Percentiles rank a stretch among this genome's conserved stretches.
These are phyloP conservation scores for Eragrostis tef DNA, from an alignment of 202 grass and related monocot species.

Conservation along the genomic window DNA sequence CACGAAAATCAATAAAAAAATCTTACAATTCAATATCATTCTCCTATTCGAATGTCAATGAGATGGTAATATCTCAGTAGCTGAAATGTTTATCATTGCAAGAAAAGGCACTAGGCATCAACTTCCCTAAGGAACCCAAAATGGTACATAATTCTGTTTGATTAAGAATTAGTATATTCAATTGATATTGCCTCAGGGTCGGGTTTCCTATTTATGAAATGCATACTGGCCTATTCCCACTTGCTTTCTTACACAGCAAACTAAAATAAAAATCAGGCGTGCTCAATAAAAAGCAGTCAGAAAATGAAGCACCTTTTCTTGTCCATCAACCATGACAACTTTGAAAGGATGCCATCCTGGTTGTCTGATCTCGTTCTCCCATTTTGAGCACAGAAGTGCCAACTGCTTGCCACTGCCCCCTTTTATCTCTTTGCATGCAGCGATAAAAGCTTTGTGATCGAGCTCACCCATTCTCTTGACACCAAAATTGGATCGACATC, in stretches of 20 bases:
- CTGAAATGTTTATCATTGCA: not conserved
- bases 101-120: not conserved
- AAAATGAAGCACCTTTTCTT: slow-evolving; percentile 42
- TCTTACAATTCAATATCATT: no score
- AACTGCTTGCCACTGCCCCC: slow-evolving; percentile 6
- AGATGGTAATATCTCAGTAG: not conserved
- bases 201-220: no score
- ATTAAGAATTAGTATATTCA: no score
- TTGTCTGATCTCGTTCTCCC: slow-evolving; percentile 57
- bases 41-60: not conserved
- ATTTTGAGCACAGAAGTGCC: slow-evolving; percentile 46
- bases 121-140: not conserved
- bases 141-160: no score
- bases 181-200: no score
- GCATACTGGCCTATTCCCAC: not conserved
- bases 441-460: slow-evolving; percentile 61
- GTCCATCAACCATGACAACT: slow-evolving; percentile 20
- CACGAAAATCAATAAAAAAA: not conserved
- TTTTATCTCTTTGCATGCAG: slow-evolving; percentile 57
- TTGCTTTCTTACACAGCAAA: not conserved
- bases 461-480: slow-evolving; percentile 83
- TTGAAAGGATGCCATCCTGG: slow-evolving; percentile 70
- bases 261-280: not conserved
- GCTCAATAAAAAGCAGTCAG: not conserved
- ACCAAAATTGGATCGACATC: slow-evolving; percentile 49